Evolutionary conservation across 768 basidiomycete genomes (phyloP).

Genomic region (Paxillus involutus): DNA sequence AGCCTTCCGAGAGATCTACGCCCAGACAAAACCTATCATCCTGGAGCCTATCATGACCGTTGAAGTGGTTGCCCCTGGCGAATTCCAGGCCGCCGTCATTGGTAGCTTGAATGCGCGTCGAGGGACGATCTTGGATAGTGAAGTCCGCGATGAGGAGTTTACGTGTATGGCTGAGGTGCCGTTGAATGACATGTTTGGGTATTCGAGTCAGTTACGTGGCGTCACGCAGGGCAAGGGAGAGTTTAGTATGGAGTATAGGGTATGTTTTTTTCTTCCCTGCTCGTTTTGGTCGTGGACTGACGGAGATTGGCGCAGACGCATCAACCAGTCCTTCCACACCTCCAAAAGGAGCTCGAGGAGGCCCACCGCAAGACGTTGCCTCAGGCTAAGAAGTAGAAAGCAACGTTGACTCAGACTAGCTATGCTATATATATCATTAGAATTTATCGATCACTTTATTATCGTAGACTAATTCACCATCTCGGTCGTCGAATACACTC

Average conservation of each 20-base stretch:
- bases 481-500: too few relatives aligned
- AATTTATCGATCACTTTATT: too few relatives aligned
- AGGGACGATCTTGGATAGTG: slow-evolving; percentile 93
- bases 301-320: slow-evolving; percentile 51
- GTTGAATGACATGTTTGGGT: slow-evolving; percentile 98
- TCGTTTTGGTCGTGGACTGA: background rate
- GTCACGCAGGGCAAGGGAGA: slow-evolving; percentile 97
- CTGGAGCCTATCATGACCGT: slow-evolving; percentile 99
- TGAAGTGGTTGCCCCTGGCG: slow-evolving; percentile 92
- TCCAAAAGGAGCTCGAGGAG: slow-evolving; percentile 88
- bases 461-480: too few relatives aligned
- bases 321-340: slow-evolving; percentile 76
- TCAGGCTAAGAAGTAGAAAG: slow-evolving; percentile 64
- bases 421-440: background rate
- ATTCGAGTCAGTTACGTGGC: slow-evolving; percentile 90
- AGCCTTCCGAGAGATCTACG: slow-evolving; percentile 90
- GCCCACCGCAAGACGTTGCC: slow-evolving; percentile 79
- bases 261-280: slow-evolving; percentile 26
- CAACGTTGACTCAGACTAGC: background rate
- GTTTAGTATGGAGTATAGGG: slow-evolving; percentile 81
- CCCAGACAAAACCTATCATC: slow-evolving; percentile 73
- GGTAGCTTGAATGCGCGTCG: slow-evolving; percentile 90
- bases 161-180: slow-evolving; percentile 89
- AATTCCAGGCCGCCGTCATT: slow-evolving; percentile 96
- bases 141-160: slow-evolving; percentile 97